These are phyloP conservation scores for Mortierella sp. DNA, from an alignment of 371 early-diverging fungal genomes.

Conservation along the genomic window DNA sequence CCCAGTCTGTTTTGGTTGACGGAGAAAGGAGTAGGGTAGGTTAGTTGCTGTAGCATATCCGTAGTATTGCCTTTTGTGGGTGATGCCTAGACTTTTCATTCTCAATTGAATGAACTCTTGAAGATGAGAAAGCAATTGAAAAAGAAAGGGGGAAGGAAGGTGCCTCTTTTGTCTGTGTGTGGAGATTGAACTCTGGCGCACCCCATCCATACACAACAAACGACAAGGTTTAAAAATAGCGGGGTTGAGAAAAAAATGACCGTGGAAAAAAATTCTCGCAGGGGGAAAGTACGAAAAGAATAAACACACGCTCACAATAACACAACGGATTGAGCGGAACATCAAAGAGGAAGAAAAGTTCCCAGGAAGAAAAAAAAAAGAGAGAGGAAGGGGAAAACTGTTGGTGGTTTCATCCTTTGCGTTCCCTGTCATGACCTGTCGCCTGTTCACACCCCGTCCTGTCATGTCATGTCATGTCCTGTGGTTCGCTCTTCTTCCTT, in stretches of 20 bases:
- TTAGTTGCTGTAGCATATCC: neutral
- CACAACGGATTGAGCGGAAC: neutral
- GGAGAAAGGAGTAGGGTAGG: neutral
- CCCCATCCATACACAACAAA: neutral
- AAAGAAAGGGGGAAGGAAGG: too few relatives aligned
- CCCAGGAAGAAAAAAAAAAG: neutral
- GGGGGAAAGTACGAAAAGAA: neutral
- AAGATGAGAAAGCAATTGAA: too few relatives aligned
- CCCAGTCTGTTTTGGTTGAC: constrained; percentile 60
- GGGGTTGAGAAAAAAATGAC: neutral
- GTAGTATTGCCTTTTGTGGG: too few relatives aligned
- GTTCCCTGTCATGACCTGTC: neutral
- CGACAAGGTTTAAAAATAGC: constrained; percentile 10
- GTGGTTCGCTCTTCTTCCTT: neutral
- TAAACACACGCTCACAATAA: neutral
- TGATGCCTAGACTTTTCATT: too few relatives aligned
- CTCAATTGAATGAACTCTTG: too few relatives aligned
- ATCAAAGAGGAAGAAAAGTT: neutral
- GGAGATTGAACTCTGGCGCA: constrained; percentile 8
- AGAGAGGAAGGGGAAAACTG: neutral
- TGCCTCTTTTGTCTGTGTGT: neutral
- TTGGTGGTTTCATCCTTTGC: neutral
- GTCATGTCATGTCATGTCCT: neutral
- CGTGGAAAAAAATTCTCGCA: neutral
- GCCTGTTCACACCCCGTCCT: neutral